These are phyloP conservation scores for Nemania serpens DNA, from an alignment of 2,329 filamentous ascomycete genomes.

Conservation along the genomic window DNA sequence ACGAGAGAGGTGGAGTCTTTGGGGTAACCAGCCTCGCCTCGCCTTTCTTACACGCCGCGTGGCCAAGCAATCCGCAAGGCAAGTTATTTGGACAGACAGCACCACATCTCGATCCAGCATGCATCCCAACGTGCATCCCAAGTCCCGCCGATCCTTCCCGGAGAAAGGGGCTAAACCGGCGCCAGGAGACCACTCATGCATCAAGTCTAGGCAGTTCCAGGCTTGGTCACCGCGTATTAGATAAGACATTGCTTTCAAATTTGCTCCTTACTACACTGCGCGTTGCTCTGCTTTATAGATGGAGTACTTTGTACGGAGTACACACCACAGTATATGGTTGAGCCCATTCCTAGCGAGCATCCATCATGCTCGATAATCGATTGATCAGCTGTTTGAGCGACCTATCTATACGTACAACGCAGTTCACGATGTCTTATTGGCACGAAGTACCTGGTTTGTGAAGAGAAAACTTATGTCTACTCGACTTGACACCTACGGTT, in stretches of 20 bases:
- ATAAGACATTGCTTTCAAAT: neutral
- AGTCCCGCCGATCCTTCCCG: slow-evolving; percentile 17
- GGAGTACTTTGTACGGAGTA: too few species aligned
- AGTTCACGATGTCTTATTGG: too few species aligned
- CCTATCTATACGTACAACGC: too few species aligned
- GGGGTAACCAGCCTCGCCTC: neutral
- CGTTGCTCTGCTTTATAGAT: neutral
- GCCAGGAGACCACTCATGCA: slow-evolving; percentile 2
- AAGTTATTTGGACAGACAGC: slow-evolving; percentile 5
- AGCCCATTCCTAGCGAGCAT: neutral
- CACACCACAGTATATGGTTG: too few species aligned
- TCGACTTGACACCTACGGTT: too few species aligned
- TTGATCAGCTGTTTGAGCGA: slow-evolving; percentile 14
- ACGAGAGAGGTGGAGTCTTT: neutral
- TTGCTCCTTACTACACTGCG: neutral
- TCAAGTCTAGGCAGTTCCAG: neutral
- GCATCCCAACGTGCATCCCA: slow-evolving; percentile 2
- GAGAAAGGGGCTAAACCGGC: neutral
- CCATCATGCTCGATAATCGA: neutral
- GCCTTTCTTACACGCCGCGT: neutral
- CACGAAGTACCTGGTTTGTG: too few species aligned
- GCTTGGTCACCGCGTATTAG: neutral
- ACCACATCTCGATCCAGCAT: too few species aligned
- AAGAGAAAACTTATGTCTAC: too few species aligned
- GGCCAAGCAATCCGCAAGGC: neutral